Evolutionary conservation across 2,329 filamentous ascomycete genomes (phyloP).

Genomic region (Elsinoe ampelina): DNA sequence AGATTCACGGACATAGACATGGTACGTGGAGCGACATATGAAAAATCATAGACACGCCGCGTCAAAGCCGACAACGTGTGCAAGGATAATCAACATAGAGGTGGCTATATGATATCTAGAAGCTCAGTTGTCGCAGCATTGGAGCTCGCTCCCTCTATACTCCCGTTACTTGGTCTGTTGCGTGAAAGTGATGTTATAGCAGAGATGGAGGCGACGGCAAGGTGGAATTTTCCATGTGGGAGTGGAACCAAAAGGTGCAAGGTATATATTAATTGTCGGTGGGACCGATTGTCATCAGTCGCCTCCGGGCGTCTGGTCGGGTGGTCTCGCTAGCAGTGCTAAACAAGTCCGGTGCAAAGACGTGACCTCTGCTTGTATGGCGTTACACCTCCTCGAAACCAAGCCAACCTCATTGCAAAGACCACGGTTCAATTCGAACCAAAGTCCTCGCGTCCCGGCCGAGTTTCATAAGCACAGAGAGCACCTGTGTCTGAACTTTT

Average conservation of each 20-base stretch:
- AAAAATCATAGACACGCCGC: too few relatives aligned
- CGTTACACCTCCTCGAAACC: background rate
- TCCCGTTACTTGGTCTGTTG: too few relatives aligned
- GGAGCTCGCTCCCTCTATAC: background rate
- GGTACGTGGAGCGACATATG: background rate
- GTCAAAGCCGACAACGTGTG: too few relatives aligned
- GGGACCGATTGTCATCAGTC: background rate
- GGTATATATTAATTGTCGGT: background rate
- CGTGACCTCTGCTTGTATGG: background rate
- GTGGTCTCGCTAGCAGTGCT: background rate
- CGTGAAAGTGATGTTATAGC: too few relatives aligned
- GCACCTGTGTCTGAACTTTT: background rate
- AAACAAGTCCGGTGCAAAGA: background rate
- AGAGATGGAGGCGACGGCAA: too few relatives aligned
- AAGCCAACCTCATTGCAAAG: background rate
- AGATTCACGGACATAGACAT: too few relatives aligned
- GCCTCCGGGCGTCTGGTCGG: background rate
- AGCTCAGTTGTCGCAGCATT: background rate
- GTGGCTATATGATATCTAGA: background rate
- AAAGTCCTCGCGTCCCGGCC: background rate
- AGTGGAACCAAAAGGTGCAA: background rate
- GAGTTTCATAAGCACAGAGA: background rate
- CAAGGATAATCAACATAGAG: background rate
- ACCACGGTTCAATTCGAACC: background rate
- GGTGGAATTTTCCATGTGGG: background rate